Evolutionary conservation across 306 rosid species (phyloP).

Genomic region (Begonia fuchsioides): DNA sequence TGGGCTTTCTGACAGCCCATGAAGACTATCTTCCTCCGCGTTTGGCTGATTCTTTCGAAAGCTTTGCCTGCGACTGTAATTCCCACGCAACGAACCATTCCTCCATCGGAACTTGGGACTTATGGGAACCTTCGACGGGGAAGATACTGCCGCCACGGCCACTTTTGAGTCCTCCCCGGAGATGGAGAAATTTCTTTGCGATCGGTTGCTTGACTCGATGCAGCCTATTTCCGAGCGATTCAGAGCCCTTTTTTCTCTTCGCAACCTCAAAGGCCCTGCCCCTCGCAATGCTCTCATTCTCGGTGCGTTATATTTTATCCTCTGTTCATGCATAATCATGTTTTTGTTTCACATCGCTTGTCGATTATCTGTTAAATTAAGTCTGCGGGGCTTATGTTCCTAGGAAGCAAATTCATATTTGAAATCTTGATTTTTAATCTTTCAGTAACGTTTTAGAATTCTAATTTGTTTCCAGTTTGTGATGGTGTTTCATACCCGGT

Average conservation of each 20-base stretch:
- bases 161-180: slow-evolving; percentile 37
- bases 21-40: too few species aligned
- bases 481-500: too few species aligned
- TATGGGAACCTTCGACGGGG: slow-evolving; percentile 28
- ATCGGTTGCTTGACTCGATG: slow-evolving; percentile 38
- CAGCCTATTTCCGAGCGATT: slow-evolving; percentile 86
- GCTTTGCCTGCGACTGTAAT: too few species aligned
- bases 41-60: too few species aligned
- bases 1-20: too few species aligned
- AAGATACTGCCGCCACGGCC: slow-evolving; percentile 1
- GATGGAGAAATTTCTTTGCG: slow-evolving; percentile 67
- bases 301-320: slow-evolving; percentile 23
- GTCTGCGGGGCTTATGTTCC: too few species aligned
- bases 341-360: too few species aligned
- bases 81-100: background rate
- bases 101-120: background rate
- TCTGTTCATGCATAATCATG: background rate
- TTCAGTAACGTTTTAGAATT: too few species aligned
- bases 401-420: too few species aligned
- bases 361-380: too few species aligned
- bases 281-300: slow-evolving; percentile 71
- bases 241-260: slow-evolving; percentile 92
- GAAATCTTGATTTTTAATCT: too few species aligned
- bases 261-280: slow-evolving; percentile 71
- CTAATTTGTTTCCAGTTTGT: too few species aligned